Base-by-base conservation (phyloP, 2,329 filamentous ascomycete species). In the Epichloe coenophiala region DNA sequence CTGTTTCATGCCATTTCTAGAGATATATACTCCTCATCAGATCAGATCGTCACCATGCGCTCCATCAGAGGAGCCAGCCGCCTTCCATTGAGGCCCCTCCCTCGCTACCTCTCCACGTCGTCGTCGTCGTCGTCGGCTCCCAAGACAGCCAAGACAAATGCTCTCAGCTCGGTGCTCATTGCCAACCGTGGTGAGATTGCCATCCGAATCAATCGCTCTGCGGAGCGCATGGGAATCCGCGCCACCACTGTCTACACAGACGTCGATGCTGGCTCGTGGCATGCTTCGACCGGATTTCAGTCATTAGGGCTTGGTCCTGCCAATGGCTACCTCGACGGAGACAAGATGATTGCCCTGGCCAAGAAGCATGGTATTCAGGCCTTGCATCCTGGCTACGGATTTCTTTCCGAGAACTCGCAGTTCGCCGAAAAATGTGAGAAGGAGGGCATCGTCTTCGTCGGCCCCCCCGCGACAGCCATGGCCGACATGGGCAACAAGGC, bases 161-260 rank as follows among this genome's bases (percentile, higher is more conserved):
- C 78, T 33, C 78, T 83, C 57, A 82, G 81, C 50, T 95, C 89
- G 8, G 86, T 97, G 41, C 77, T 98, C 23, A 97, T 98, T 64
- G 93, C 93, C 49, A 98, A 98, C 66, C 84, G 93, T 59, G 93
- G 93, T 60, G 93, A 98, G 69, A 98, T 98, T 60, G 93, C 93
- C 47, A 76, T 98, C 64, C 86, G 93, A 58, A 93, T 98, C 58
- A 86, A 90, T 57, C 81, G 83, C 57, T 98, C 93, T 21, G 93
- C 93, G 36, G 77, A 86, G 47, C 81, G 85, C 56, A 85, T 95
- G 63, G 91, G 93, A 52, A 95, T 98, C 62, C 82, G 83, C 55
- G 95, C 91, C 17, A 96, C 91, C 1, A 96, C 91, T 0, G 78
- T 98, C 53, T 98, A 95, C 69, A 98, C 93, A 7, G 87, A 95